Base-by-base conservation (phyloP, 2,329 filamentous ascomycete species). In the Xylariaceae sp. region DNA sequence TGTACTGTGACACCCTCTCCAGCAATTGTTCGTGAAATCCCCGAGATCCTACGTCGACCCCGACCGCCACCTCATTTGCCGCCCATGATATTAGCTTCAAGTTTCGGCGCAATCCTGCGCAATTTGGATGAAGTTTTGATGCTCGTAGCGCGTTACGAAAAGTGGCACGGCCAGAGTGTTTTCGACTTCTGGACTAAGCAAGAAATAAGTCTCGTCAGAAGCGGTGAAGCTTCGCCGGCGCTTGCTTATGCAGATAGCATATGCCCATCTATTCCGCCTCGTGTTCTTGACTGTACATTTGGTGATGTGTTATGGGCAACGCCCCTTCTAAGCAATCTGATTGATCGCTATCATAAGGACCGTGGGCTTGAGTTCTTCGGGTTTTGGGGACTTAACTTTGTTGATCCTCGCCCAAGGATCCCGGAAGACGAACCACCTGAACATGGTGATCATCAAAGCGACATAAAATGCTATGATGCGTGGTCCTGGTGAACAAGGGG, bases 261-360 rank as follows among this genome's bases (percentile, higher is more conserved):
- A 34, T 5, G 51, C 46, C 11, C 55, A 2, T 47, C 55, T 2
- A 18, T 58, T 1, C 48, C 55, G 6, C 55, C 47, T 6, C 36
- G 18, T 5, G 19, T 54, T 31, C 41, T 58, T 0, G 22, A 38
- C 6, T 38, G 43, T 11, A 39, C n/a, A 5, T 58, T 58, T 19
- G 28, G 38, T 9, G n/a, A 34, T 2, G 45, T 45, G 6, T 47
- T 58, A 11, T n/a, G 43, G 0, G 11, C 31, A 1, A 36, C 55
- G 5, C 55, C 55, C 1, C 4, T 58, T 1, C 31, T 58, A 1
- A 56, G 47, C 13, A 45, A 53, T 33, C 17, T 58, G 3, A 56
- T 58, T 18, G 53, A 58, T 17, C 47, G 55, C n/a, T 58, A 56
- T 17, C 55, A 58, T 18, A 55, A 39, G 1, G 53, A 58, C 14